Evolutionary conservation across 2,329 filamentous ascomycete species (phyloP), one percentile per base, ranked within the genome.

Genomic region (Huntiella bhutanensis): DNA sequence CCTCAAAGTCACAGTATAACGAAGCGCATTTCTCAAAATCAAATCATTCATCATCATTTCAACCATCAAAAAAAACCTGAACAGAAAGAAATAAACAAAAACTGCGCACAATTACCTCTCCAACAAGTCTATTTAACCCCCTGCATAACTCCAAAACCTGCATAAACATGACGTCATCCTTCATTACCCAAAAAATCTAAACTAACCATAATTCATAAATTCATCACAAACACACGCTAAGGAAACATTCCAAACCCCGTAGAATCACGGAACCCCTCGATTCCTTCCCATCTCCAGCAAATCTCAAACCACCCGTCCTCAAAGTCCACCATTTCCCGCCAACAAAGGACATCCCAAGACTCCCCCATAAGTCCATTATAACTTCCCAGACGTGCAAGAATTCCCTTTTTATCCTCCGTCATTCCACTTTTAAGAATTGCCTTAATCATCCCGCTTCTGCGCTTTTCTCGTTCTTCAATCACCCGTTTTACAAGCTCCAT

Each of bases 1-100:
- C 60, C 80, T 77, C 37, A 84, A 77, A 5, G 77, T 80, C 58
- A 87, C 85, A 49, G 82, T 91, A 62, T 94, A 87, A 53, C 86
- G 80, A 49, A 95, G 69, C 38, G 84, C 79, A 60, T 91, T 92
- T 61, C 83, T 82, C 48, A 92, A 70, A 52, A 92, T 70, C 4
- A 82, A 80, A 53, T 88, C 81, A 13, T 41, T n/a, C 6, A 37
- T 37, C 34, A 12, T 36, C 35, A 37, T 37, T 37, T 16, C n/a
- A 5, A 36, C 34, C 5, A 36, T 7, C 34, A 6, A 13, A 36
- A 33, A 28, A 7, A 16, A 39, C 11, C 11, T 16, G 10, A 40
- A 46, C 13, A 39, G 28, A 34, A 36, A 41, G 33, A 10, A 32
- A 32, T 36, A 38, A 10, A 32, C 3, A 46, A 13, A 47, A 35